Evolutionary conservation across 148 eudicot genomes (phyloP), one percentile per base, ranked within the genome.

Genomic region (Spergularia marina): DNA sequence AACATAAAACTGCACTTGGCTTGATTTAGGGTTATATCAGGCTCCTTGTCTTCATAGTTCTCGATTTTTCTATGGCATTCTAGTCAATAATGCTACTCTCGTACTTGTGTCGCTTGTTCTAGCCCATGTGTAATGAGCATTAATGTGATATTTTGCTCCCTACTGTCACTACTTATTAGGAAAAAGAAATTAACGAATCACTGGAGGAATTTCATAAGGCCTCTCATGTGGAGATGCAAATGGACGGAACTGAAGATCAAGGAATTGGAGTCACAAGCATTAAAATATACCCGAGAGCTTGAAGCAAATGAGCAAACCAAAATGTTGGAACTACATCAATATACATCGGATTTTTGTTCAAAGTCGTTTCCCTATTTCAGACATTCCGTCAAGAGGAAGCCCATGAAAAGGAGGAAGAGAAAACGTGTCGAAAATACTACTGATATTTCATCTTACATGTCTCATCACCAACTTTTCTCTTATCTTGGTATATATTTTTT

Each of bases 151-250:
- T 56, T 18, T 63, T 54, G 20, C 36, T 65, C 74, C 60, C 55
- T 36, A 39, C 34, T 58, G 70, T 25, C 54, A n/a, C 62, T 39
- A 80, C 78, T 63, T 77, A 76, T 75, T 80, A 94, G 98, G 86
- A 94, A 89, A 83, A 91, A 81, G 79, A 90, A 87, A 76, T 59
- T 90, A 81, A 85, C 94, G 14, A n/a, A 59, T 78, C 97, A 91
- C 25, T 94, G 98, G 98, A 94, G 97, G 79, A 90, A 61, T 74
- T 94, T 87, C 75, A 82, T 94, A 90, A 84, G 88, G 34, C 98
- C 98, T 13, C 86, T 94, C 73, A 90, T 90, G 94, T 94, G 98
- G 98, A 84, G 98, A 71, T 94, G 98, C 89, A 94, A 90, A 89
- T 94, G 97, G 98, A 76, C 98, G 73, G 96, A 94, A 82, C 70